Base-by-base conservation (phyloP, 2,329 filamentous ascomycete species). In the Penicillium sp. region DNA sequence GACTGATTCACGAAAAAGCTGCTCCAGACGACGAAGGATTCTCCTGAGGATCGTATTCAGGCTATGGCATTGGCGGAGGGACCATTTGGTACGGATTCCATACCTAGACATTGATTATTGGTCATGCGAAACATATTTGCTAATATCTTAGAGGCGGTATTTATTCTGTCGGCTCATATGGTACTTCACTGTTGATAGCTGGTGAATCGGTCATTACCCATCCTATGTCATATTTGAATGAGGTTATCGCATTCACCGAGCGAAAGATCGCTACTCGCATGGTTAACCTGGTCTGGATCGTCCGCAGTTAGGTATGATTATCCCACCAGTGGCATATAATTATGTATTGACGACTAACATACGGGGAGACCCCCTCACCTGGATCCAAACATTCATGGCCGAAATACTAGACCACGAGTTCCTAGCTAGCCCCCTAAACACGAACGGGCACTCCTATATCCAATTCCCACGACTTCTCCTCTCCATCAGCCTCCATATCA, bases 171-270 rank as follows among this genome's bases (percentile, higher is more conserved):
- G 46, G 54, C 2, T 66, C 64, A 0, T 68, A 67, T 24, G 67
- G 66, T 5, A 66, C 61, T 5, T 55, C 69, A 12, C 51, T 70
- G 1, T 45, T 68, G 13, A 58, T 70, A 31, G 65, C 67, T 6
- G 67, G 67, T 0, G 67, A 2, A 68, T 70, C 38, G 67, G 67
- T n/a, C 1, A 68, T 69, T 42, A 70, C 67, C 2, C 64, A 67
- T 42, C 60, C 65, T 8, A 61, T 67, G 53, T 66, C 64, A 1
- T 67, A 68, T 41, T 40, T 68, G 17, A 61, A 63, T 26, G 61
- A 66, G 37, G 60, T 66, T 6, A 51, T 66, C 21, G 51, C 56
- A 3, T 63, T 65, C 17, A 40, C 58, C 6, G 43, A 57, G 8
- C 55, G 56, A 2, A 55, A 56, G 4, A 59, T 51, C 2, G 64